Evolutionary conservation across 805 yeast species (phyloP).

Genomic region (Nakazawaea peltata): DNA sequence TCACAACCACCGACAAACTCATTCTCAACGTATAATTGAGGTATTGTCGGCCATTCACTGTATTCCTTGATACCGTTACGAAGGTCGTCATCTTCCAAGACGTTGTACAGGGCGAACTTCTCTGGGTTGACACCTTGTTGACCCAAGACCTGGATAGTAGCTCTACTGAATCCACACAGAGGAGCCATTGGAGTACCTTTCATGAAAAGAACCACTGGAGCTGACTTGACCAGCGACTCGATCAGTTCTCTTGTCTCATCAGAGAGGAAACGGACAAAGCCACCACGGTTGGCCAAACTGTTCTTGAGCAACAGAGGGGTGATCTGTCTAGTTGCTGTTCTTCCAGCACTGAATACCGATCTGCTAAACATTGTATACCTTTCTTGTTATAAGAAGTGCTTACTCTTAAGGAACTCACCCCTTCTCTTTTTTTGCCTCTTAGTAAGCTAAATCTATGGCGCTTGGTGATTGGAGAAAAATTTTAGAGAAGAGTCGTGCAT

Average conservation of each 20-base stretch:
- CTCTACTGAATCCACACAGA: slow-evolving; percentile 95
- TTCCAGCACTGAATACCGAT: not conserved
- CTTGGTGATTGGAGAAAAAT: too few species aligned
- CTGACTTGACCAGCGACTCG: slow-evolving; percentile 74
- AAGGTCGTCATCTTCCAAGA: slow-evolving; percentile 87
- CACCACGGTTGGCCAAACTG: not conserved
- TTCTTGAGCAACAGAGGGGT: not conserved
- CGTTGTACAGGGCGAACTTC: slow-evolving; percentile 96
- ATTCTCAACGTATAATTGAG: slow-evolving; percentile 83
- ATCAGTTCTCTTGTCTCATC: slow-evolving; percentile 79
- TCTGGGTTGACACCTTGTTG: slow-evolving; percentile 95
- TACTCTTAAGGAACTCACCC: too few species aligned
- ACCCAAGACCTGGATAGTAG: slow-evolving; percentile 88
- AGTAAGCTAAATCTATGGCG: too few species aligned
- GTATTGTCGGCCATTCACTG: slow-evolving; percentile 97
- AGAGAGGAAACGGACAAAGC: slow-evolving; percentile 47
- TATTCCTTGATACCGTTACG: slow-evolving; percentile 95
- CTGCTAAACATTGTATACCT: not conserved
- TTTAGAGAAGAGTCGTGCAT: too few species aligned
- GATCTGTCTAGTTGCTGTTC: not conserved
- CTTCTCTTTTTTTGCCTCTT: too few species aligned
- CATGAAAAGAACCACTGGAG: slow-evolving; percentile 96
- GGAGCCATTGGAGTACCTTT: slow-evolving; percentile 98
- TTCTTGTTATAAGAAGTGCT: too few species aligned
- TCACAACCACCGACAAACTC: slow-evolving; percentile 99